These are phyloP conservation scores for Coemansia sp. DNA, from an alignment of 192 early-diverging fungal genomes.

Conservation along the genomic window DNA sequence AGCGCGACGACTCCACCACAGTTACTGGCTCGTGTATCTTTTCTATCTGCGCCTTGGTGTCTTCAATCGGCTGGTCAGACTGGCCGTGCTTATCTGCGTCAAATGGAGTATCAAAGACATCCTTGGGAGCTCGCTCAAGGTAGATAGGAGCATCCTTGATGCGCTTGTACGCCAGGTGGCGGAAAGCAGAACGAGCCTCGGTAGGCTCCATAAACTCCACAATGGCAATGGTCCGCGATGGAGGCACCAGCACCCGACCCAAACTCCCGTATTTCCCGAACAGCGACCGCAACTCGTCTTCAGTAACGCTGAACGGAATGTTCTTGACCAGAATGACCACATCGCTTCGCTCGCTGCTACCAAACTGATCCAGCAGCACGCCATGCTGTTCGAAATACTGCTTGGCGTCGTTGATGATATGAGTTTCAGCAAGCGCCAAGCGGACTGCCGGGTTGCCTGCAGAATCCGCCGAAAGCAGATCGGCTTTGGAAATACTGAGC, in stretches of 20 bases:
- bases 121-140: slow-evolving; percentile 88
- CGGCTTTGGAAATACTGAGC: slow-evolving; percentile 84
- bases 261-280: slow-evolving; percentile 89
- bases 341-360: slow-evolving; percentile 73
- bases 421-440: slow-evolving; percentile 95
- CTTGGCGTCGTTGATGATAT: slow-evolving; percentile 94
- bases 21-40: slow-evolving; percentile 54
- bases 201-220: slow-evolving; percentile 88
- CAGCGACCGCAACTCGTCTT: slow-evolving; percentile 74
- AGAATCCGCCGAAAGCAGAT: slow-evolving; percentile 79
- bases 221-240: slow-evolving; percentile 88
- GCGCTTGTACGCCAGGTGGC: slow-evolving; percentile 83
- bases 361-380: slow-evolving; percentile 78
- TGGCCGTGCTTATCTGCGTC: slow-evolving; percentile 42
- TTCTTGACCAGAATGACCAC: slow-evolving; percentile 96
- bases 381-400: slow-evolving; percentile 83
- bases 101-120: slow-evolving; percentile 65
- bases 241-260: slow-evolving; percentile 87
- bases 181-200: slow-evolving; percentile 88
- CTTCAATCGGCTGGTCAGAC: slow-evolving; percentile 36
- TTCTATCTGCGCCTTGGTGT: slow-evolving; percentile 37
- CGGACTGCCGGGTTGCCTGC: slow-evolving; percentile 82
- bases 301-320: slow-evolving; percentile 76
- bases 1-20: slow-evolving; percentile 11
- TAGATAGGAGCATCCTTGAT: slow-evolving; percentile 91